phyloP scores from a whole-genome alignment of 192 early-diverging fungal genomes.

The Backusella sp. region DNA sequence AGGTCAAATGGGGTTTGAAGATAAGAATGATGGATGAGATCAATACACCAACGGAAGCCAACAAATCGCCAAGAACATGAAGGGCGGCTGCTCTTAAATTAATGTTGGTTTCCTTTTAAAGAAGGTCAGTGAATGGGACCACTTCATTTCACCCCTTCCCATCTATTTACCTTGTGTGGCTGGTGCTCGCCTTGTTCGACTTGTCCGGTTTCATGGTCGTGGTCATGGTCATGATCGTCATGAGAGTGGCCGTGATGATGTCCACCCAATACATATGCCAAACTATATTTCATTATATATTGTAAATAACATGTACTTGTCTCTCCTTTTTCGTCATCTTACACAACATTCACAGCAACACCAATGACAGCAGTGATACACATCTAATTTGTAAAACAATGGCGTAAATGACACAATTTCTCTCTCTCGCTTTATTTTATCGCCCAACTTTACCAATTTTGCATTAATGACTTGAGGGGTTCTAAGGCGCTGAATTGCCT shows the following conservation, averaged over 20 bases:
- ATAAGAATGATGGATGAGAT: slow-evolving; percentile 70
- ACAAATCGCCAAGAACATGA: slow-evolving; percentile 81
- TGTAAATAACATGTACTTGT: not conserved
- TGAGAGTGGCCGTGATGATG: slow-evolving; percentile 49
- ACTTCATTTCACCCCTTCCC: not conserved
- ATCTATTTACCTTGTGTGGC: not conserved
- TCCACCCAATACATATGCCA: slow-evolving; percentile 56
- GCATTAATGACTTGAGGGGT: slow-evolving; percentile 65
- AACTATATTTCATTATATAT: slow-evolving; percentile 20
- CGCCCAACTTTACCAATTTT: slow-evolving; percentile 33
- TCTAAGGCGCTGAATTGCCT: slow-evolving; percentile 66
- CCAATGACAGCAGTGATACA: slow-evolving; percentile 66
- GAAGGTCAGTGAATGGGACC: not conserved
- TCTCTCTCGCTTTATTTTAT: not conserved
- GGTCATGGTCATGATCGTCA: slow-evolving; percentile 22
- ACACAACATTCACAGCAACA: slow-evolving; percentile 74
- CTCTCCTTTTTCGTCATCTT: slow-evolving; percentile 29
- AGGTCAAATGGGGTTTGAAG: slow-evolving; percentile 53
- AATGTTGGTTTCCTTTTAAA: slow-evolving; percentile 46
- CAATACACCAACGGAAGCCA: slow-evolving; percentile 74
- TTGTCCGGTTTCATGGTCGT: slow-evolving; percentile 19
- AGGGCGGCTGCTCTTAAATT: slow-evolving; percentile 73
- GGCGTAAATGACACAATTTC: not conserved
- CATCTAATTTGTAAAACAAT: slow-evolving; percentile 44
- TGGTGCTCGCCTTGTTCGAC: not conserved